phyloP scores from a whole-genome alignment of 1,139 yeast species.

The Yamadazyma triangularis region DNA sequence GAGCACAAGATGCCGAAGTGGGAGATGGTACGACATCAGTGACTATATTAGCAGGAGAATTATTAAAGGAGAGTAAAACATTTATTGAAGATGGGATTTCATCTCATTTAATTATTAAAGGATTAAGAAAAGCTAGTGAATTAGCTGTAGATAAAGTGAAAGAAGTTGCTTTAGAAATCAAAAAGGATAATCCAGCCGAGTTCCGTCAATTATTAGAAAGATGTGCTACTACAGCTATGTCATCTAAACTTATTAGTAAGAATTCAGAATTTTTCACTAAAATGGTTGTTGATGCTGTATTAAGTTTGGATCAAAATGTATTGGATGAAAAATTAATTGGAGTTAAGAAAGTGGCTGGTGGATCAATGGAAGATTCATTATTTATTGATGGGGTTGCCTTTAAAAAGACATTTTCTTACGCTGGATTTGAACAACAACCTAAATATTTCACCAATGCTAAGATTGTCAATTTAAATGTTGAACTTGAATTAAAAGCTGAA shows the following conservation, averaged over 20 bases:
- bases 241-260: slow-evolving; percentile 84
- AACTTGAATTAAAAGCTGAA: slow-evolving; percentile 94
- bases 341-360: slow-evolving; percentile 92
- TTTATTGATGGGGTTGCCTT: slow-evolving; percentile 95
- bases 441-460: slow-evolving; percentile 76
- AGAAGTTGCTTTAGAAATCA: slow-evolving; percentile 71
- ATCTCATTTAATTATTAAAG: slow-evolving; percentile 82
- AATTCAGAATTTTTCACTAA: slow-evolving; percentile 87
- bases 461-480: slow-evolving; percentile 82
- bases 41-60: slow-evolving; percentile 89
- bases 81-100: slow-evolving; percentile 96
- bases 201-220: slow-evolving; percentile 77
- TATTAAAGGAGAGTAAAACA: slow-evolving; percentile 81
- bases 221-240: slow-evolving; percentile 97
- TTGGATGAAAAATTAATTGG: slow-evolving; percentile 90
- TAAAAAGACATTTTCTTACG: slow-evolving; percentile 93
- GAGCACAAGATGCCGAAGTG: slow-evolving; percentile 98
- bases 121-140: slow-evolving; percentile 77
- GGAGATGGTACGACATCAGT: slow-evolving; percentile 99
- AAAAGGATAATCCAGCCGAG: slow-evolving; percentile 40
- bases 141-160: slow-evolving; percentile 70
- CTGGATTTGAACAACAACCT: slow-evolving; percentile 99
- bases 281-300: slow-evolving; percentile 95
- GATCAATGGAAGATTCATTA: slow-evolving; percentile 89
- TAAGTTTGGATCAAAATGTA: slow-evolving; percentile 77